Base-by-base conservation (phyloP, 2,329 filamentous ascomycete species). In the Fusarium chaquense region DNA sequence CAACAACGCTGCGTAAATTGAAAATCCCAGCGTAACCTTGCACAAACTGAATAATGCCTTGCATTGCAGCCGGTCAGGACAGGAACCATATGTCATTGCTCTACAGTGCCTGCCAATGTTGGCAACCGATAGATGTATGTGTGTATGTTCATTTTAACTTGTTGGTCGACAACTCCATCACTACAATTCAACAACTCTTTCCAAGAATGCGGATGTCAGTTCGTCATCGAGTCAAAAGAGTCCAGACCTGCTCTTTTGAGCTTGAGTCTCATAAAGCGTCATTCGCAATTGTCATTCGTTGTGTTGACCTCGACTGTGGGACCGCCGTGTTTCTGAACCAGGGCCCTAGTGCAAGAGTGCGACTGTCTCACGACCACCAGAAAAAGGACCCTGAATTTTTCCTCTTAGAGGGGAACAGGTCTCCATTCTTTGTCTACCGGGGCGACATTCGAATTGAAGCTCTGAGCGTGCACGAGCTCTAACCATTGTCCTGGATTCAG, bases 351-450 rank as follows among this genome's bases (percentile, higher is more conserved):
- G 40, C 46, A 24, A 24, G n/a, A 61, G 67, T 64, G 60, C 50
- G 58, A 62, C 59, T 75, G 73, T 75, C 73, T 75, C 67, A 74
- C 65, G 69, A 65, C 24, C 61, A 68, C 24, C 61, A 53, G 38
- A 62, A 58, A 58, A 69, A 72, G 63, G 63, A 69, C 71, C 73
- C 65, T 72, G 69, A 41, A 71, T 72, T 69, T 58, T 58, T 55
- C 45, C 32, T 38, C 20, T 26, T 33, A 40, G 49, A 51, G 33
- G 28, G 52, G 51, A 54, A 24, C 28, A 35, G 32, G 45, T 35
- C 62, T 54, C 57, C 56, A 62, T 58, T 36, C 40, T 45, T 55
- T 53, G 38, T 33, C 51, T 28, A 46, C 51, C 28, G 20, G 44
- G 44, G 30, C 28, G 26, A 49, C 44, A 26, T 16, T 26, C 24